Evolutionary conservation across 2,329 filamentous ascomycete species (phyloP).

Genomic region (Penicillium janthinellum): DNA sequence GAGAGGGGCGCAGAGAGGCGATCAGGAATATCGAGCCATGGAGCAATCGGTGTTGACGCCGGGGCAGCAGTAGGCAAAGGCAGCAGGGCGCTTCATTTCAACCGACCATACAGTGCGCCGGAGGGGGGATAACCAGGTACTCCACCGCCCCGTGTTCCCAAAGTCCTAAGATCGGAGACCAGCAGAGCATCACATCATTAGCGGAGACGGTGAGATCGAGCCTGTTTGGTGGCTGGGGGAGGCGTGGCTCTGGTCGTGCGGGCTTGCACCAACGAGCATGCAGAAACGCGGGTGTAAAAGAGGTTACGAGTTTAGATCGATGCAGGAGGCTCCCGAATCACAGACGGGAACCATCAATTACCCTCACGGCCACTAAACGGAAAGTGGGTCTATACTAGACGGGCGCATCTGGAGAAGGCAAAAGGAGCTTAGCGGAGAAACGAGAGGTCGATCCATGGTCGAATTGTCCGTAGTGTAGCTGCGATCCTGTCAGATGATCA

Average conservation of each 20-base stretch:
- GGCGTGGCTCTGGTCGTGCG: constrained; percentile 22
- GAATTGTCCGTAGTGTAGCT: neutral
- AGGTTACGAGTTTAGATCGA: constrained; percentile 23
- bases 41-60: constrained; percentile 35
- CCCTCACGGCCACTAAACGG: constrained; percentile 7
- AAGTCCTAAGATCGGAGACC: constrained; percentile 22
- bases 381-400: constrained; percentile 15
- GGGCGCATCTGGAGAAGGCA: constrained; percentile 11
- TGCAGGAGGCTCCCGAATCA: constrained; percentile 31
- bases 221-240: constrained; percentile 29
- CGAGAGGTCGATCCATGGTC: constrained; percentile 2
- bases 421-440: neutral
- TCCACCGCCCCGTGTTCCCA: constrained; percentile 17
- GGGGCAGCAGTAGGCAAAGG: constrained; percentile 14
- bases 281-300: constrained; percentile 20
- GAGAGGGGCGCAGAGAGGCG: constrained; percentile 6
- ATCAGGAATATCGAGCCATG: constrained; percentile 1
- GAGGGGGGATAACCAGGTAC: constrained; percentile 3
- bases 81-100: constrained; percentile 35
- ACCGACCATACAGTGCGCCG: constrained; percentile 24
- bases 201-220: constrained; percentile 33
- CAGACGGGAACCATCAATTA: constrained; percentile 18
- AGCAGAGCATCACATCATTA: constrained; percentile 31
- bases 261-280: constrained; percentile 35
- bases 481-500: neutral